These are phyloP conservation scores for Triticum urartu DNA, from an alignment of 176 grass and related monocot genomes.

Conservation along the genomic window DNA sequence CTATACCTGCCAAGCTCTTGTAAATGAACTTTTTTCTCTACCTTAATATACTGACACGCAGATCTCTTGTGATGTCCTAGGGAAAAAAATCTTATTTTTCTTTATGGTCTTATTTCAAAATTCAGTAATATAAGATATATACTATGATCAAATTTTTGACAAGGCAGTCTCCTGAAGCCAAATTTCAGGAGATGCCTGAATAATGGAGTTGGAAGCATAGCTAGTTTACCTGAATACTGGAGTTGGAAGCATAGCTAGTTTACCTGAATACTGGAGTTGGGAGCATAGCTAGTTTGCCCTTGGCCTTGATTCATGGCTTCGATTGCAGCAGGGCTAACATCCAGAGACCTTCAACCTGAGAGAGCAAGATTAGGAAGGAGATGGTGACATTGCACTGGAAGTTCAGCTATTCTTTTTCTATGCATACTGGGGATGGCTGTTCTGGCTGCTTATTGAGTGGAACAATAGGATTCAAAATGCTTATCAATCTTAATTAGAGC, in stretches of 20 bases:
- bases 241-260: no score
- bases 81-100: not conserved
- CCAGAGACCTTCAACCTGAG: not conserved
- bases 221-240: not conserved
- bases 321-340: not conserved
- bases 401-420: not conserved
- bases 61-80: not conserved
- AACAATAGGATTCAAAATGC: no score
- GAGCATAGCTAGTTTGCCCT: constrained; percentile 9
- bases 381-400: no score
- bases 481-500: no score
- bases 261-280: constrained; percentile 3
- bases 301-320: not conserved
- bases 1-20: no score
- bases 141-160: not conserved
- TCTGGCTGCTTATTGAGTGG: no score
- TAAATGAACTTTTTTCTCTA: no score
- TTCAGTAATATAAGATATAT: not conserved
- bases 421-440: not conserved
- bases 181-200: not conserved
- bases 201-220: no score
- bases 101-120: not conserved
- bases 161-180: not conserved
- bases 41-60: no score
- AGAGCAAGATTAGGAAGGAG: not conserved